A percentile compares a stretch with the other conserved stretches of the same genome.
Conservation (phyloP, 805 yeast species). For the Yarrowia bubula region DNA sequence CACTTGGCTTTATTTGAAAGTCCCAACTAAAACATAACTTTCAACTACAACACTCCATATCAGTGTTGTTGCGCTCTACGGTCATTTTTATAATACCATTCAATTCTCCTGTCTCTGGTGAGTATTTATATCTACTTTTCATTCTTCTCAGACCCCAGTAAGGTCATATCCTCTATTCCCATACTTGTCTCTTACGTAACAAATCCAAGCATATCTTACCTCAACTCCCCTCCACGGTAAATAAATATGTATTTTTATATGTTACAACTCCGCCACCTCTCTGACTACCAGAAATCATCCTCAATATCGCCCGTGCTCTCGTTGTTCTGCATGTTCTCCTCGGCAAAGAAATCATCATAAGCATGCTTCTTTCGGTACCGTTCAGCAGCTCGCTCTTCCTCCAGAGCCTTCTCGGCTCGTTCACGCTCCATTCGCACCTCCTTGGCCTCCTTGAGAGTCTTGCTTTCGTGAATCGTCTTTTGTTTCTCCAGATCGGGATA, state of each 20-base stretch:
- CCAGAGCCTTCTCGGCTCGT: conserved; percentile 44
- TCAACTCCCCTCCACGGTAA: neutral
- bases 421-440: conserved; percentile 41
- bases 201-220: no score
- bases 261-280: neutral
- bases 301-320: conserved; percentile 47
- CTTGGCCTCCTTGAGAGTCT: conserved; percentile 34
- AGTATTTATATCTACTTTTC: no score
- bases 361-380: conserved; percentile 42
- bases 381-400: conserved; percentile 28
- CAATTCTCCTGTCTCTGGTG: no score
- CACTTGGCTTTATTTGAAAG: no score
- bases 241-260: conserved; percentile 8
- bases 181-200: no score
- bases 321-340: conserved; percentile 45
- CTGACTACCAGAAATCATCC: conserved; percentile 40
- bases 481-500: conserved; percentile 48
- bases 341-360: conserved; percentile 51
- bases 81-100: no score
- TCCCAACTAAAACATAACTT: no score
- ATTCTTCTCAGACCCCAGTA: no score
- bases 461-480: conserved; percentile 44
- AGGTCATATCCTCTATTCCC: no score
- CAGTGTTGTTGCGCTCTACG: no score
- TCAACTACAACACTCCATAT: no score